Conservation (phyloP, 441 rosid species). For the Pelargonium cotyledonis region DNA sequence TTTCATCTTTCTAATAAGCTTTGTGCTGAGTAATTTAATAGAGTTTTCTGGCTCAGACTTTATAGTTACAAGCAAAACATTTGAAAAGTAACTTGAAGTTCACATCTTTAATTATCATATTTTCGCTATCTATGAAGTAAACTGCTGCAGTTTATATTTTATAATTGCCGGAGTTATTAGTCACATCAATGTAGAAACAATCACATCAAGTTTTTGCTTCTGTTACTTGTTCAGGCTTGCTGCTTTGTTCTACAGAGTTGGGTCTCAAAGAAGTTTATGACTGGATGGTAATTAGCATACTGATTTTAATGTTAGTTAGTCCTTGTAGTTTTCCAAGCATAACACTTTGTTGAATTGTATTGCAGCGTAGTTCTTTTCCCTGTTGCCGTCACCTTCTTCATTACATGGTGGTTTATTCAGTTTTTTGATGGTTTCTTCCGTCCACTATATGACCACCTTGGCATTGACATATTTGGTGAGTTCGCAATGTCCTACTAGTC, state of each 20-base stretch:
- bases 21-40: background rate
- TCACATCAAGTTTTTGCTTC: conserved; percentile 3
- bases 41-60: background rate
- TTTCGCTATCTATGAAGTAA: too few relatives aligned
- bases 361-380: conserved; percentile 94
- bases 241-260: conserved; percentile 85
- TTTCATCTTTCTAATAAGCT: background rate
- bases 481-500: conserved; percentile 4
- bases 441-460: conserved; percentile 79
- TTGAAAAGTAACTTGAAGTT: background rate
- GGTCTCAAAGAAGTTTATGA: conserved; percentile 96
- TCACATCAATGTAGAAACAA: background rate
- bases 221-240: conserved; percentile 57
- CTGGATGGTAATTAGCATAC: conserved; percentile 65
- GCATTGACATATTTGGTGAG: conserved; percentile 81
- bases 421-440: conserved; percentile 95
- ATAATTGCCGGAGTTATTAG: background rate
- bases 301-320: conserved; percentile 1
- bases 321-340: conserved; percentile 11
- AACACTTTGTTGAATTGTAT: conserved; percentile 22
- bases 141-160: too few relatives aligned
- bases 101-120: background rate
- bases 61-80: background rate
- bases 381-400: conserved; percentile 80
- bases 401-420: conserved; percentile 98